phyloP scores from a whole-genome alignment of 441 rosid genomes.

The Viola pubescens region DNA sequence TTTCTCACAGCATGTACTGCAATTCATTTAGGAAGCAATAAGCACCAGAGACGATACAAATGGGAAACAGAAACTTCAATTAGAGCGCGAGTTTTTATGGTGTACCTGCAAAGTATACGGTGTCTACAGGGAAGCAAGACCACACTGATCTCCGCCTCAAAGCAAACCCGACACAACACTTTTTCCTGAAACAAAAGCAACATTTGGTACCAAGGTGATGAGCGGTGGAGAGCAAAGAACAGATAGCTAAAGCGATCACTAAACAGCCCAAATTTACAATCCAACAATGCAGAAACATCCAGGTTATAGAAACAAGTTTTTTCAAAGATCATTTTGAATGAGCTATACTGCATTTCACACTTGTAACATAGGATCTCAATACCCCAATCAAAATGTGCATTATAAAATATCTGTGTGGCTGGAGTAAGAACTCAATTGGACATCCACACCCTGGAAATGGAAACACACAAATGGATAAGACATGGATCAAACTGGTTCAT shows the following conservation, averaged over 20 bases:
- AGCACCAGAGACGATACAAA: not conserved
- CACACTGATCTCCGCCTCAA: slow-evolving; percentile 76
- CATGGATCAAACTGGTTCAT: not conserved
- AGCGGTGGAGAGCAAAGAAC: not conserved
- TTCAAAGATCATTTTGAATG: too few species aligned
- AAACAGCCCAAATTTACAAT: too few species aligned
- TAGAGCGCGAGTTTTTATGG: not conserved
- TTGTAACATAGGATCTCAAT: too few species aligned
- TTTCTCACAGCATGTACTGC: slow-evolving; percentile 82
- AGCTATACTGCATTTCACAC: too few species aligned
- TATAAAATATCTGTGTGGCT: too few species aligned
- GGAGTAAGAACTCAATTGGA: too few species aligned
- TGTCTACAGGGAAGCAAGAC: slow-evolving; percentile 96
- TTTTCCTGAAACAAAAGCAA: slow-evolving; percentile 53
- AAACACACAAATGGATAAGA: not conserved
- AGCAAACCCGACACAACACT: slow-evolving; percentile 86
- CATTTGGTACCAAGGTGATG: too few species aligned
- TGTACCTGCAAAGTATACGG: slow-evolving; percentile 89
- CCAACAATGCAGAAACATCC: too few species aligned
- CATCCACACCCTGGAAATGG: too few species aligned
- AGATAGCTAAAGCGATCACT: not conserved
- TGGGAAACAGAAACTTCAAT: too few species aligned
- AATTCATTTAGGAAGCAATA: slow-evolving; percentile 19
- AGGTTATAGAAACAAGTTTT: too few species aligned
- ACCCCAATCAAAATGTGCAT: too few species aligned